phyloP scores from a whole-genome alignment of 2,329 filamentous ascomycete species.

The Lachnellula willkommii region DNA sequence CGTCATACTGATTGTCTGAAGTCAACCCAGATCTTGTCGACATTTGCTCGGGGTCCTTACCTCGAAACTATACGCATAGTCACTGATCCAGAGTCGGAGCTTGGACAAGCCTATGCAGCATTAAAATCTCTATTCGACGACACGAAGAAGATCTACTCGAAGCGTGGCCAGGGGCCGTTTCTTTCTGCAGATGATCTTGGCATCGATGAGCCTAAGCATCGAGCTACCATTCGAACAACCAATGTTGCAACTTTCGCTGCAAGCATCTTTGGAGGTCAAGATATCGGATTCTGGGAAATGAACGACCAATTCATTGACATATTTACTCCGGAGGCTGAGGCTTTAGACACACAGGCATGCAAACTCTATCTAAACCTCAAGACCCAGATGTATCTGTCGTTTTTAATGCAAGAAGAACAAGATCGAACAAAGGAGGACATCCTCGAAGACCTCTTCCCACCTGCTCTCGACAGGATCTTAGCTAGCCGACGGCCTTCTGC shows the following conservation, averaged over 20 bases:
- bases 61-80: conserved; percentile 53
- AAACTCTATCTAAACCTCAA: conserved; percentile 59
- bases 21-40: conserved; percentile 54
- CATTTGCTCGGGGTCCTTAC: conserved; percentile 51
- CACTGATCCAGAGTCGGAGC: conserved; percentile 48
- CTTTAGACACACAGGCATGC: conserved; percentile 54
- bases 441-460: conserved; percentile 54
- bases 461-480: conserved; percentile 49
- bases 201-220: conserved; percentile 45
- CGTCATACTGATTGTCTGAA: conserved; percentile 27
- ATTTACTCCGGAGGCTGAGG: conserved; percentile 54
- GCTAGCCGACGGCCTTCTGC: conserved; percentile 49
- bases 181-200: conserved; percentile 48
- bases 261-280: conserved; percentile 57
- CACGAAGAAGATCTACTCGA: conserved; percentile 56
- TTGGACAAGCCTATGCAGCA: conserved; percentile 56
- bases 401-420: conserved; percentile 50
- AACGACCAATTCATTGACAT: conserved; percentile 59
- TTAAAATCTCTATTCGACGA: conserved; percentile 59
- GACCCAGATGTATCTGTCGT: conserved; percentile 61
- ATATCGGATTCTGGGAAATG: conserved; percentile 58
- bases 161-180: conserved; percentile 39
- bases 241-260: conserved; percentile 62
- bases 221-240: conserved; percentile 56
- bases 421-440: conserved; percentile 46